Percentiles rank a stretch among this genome's conserved stretches.
Conservation (phyloP, 768 basidiomycete species). For the Harrya chromipes region DNA sequence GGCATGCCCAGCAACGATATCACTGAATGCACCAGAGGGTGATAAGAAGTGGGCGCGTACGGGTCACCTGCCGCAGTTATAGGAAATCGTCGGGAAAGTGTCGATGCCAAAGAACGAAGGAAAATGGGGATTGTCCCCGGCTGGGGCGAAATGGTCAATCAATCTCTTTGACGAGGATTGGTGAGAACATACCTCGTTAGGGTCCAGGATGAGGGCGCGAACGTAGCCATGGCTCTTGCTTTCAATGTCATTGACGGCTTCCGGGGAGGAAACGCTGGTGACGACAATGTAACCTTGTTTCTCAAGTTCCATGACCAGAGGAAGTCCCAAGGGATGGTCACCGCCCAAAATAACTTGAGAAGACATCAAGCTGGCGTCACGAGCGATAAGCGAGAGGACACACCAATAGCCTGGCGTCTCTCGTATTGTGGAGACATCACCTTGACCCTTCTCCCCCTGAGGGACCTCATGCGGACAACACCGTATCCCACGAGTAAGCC, state of each 20-base stretch:
- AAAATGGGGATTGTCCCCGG: constrained; percentile 71
- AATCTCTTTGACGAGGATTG: neutral
- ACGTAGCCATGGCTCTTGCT: constrained; percentile 68
- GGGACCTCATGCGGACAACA: constrained; percentile 19
- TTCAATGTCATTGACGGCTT: constrained; percentile 65
- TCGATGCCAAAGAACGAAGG: constrained; percentile 75
- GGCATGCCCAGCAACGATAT: constrained; percentile 71
- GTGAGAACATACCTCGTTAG: constrained; percentile 55
- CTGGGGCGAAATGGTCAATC: constrained; percentile 37
- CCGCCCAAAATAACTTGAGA: constrained; percentile 74
- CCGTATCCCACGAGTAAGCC: constrained; percentile 61
- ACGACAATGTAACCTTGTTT: constrained; percentile 81
- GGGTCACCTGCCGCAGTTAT: constrained; percentile 79
- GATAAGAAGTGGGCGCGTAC: constrained; percentile 58
- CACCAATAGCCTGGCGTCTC: constrained; percentile 46
- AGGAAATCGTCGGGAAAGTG: constrained; percentile 80
- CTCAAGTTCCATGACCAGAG: constrained; percentile 72
- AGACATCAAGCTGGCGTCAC: neutral
- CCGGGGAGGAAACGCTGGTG: constrained; percentile 68
- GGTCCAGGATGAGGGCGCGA: constrained; percentile 78
- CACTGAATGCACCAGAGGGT: constrained; percentile 73
- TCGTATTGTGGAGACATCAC: constrained; percentile 32
- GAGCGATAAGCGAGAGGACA: constrained; percentile 12
- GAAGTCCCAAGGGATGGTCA: constrained; percentile 67
- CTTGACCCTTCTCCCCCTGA: constrained; percentile 23